Evolutionary conservation across 306 rosid genomes (phyloP).

Genomic region (Urtica urens): DNA sequence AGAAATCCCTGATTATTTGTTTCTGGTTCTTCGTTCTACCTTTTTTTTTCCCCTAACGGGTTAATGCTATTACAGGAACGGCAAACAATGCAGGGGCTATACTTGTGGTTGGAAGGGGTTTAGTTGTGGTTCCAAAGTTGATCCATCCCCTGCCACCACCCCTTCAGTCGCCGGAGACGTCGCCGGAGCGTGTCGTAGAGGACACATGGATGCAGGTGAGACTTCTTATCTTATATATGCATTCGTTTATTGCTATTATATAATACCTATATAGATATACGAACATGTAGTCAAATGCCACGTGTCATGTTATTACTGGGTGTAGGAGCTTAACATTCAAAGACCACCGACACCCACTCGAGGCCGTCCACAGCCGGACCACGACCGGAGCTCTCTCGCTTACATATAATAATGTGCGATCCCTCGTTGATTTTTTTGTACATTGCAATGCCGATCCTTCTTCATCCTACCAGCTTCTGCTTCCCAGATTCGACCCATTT

Average conservation of each 20-base stretch:
- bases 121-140: conserved; percentile 96
- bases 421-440: conserved; percentile 6
- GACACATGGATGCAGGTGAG: conserved; percentile 98
- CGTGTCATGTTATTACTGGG: no score
- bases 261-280: no score
- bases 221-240: conserved; percentile 8
- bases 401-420: conserved; percentile 56
- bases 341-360: conserved; percentile 99
- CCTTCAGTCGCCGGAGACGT: conserved; percentile 90
- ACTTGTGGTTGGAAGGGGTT: conserved; percentile 93
- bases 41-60: no score
- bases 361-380: conserved; percentile 97
- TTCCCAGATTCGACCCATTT: background rate
- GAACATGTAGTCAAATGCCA: no score
- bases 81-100: conserved; percentile 99
- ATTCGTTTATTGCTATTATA: no score
- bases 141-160: conserved; percentile 98
- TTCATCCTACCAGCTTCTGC: conserved; percentile 5
- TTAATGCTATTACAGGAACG: conserved; percentile 48
- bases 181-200: conserved; percentile 80
- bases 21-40: conserved; percentile 8
- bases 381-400: conserved; percentile 91
- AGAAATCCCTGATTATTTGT: background rate
- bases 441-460: background rate
- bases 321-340: conserved; percentile 89